Base-by-base conservation (phyloP, 1,284 basidiomycete species). In the Ganoderma meredithae region DNA sequence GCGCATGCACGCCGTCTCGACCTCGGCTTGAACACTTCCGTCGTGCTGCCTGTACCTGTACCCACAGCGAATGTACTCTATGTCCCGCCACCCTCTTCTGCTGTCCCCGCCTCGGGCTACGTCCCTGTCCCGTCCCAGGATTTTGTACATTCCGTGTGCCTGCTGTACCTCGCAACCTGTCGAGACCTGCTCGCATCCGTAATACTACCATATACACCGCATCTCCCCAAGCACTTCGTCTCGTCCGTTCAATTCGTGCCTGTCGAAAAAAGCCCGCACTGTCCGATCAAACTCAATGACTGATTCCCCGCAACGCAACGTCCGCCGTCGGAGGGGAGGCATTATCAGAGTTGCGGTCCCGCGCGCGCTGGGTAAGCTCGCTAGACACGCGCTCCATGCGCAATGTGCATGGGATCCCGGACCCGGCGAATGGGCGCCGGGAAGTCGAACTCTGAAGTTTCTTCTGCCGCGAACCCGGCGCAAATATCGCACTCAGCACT, bases 381-480 rank as follows among this genome's bases (percentile, higher is more conserved):
- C 33, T 36, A 33, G n/a, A 33, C 55, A 58, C 33, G 36, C 36
- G 22, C 41, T 40, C 40, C 27, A 47, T n/a, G 39, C 59, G 40
- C 36, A 49, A 47, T n/a, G 39, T 49, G 40, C 36, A 49, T 25
- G 22, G 22, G 47, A 49, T 12, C 47, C 47, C 25, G 31, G 17
- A 19, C 33, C 19, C 40, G 27, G n/a, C 44, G 41, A 53, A 63
- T 53, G 62, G 36, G 49, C 27, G 36, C n/a, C n/a, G n/a, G n/a
- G n/a, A n/a, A 40, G 33, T 27, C 47, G 59, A 62, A 66, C 60
- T 59, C 36, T 62, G 60, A 66, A 66, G 52, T 49, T 66, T 66
- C 60, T 66, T 62, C 41, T 52, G 60, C 33, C 47, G 39, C 25
- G 58, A 47, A 56, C 41, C 22, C 47, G 25, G 44, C 44, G 7